These are phyloP conservation scores for Colletotrichum abscissum DNA, from an alignment of 2,329 filamentous ascomycete genomes.

Conservation along the genomic window DNA sequence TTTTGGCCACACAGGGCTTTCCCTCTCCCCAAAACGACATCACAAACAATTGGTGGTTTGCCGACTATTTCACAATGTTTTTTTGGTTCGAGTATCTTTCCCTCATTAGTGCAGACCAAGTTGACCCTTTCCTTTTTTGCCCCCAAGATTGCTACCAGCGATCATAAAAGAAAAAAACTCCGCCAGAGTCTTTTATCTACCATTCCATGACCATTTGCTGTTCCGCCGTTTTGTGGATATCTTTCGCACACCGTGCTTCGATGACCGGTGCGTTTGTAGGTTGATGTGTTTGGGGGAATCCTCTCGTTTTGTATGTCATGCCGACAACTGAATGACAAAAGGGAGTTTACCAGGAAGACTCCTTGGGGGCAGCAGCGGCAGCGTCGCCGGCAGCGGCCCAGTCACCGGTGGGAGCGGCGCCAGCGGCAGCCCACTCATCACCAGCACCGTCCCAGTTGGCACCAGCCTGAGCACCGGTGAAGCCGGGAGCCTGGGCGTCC, in stretches of 20 bases:
- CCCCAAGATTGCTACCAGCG: slow-evolving; percentile 34
- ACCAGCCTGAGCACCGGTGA: slow-evolving; percentile 69
- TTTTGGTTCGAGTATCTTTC: slow-evolving; percentile 87
- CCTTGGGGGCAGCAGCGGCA: slow-evolving; percentile 64
- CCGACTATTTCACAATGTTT: slow-evolving; percentile 32
- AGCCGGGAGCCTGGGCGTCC: slow-evolving; percentile 82
- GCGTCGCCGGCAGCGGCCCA: slow-evolving; percentile 60
- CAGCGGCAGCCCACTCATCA: slow-evolving; percentile 75
- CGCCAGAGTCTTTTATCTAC: slow-evolving; percentile 38
- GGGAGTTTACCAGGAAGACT: slow-evolving; percentile 62
- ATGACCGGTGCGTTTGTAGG: slow-evolving; percentile 23
- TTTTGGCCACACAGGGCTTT: slow-evolving; percentile 96
- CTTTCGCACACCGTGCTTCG: slow-evolving; percentile 21
- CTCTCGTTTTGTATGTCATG: slow-evolving; percentile 20
- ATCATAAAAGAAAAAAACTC: slow-evolving; percentile 26
- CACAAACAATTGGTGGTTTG: slow-evolving; percentile 28
- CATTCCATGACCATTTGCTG: slow-evolving; percentile 39
- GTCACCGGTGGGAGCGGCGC: slow-evolving; percentile 68
- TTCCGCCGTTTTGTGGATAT: slow-evolving; percentile 36
- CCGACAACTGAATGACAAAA: slow-evolving; percentile 16
- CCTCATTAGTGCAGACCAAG: slow-evolving; percentile 91
- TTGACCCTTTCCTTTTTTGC: slow-evolving; percentile 55
- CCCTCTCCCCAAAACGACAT: slow-evolving; percentile 70
- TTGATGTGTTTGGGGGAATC: slow-evolving; percentile 2
- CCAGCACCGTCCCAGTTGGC: slow-evolving; percentile 68